phyloP scores from a whole-genome alignment of 305 asterid species.

The Fraxinus albicans region DNA sequence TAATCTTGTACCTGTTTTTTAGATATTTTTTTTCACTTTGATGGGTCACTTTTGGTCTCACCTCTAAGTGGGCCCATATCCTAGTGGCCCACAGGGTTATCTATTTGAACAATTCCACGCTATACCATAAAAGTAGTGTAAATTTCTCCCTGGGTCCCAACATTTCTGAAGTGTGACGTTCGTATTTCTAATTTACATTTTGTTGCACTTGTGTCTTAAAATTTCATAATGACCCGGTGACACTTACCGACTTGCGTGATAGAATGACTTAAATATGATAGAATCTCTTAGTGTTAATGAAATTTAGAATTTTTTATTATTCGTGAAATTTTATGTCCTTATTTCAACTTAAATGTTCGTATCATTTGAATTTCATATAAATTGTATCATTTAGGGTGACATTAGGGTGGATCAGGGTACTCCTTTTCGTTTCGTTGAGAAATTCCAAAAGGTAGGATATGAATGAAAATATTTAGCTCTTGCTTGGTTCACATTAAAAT shows the following conservation, averaged over 20 bases:
- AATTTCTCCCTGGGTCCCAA: neutral
- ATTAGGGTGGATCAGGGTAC: neutral
- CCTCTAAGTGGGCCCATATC: neutral
- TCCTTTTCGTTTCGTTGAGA: neutral
- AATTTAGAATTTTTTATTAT: no score
- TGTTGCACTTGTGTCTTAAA: no score
- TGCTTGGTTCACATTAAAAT: no score
- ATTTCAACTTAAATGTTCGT: neutral
- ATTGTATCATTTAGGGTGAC: neutral
- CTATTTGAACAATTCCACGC: neutral
- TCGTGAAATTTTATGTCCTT: neutral
- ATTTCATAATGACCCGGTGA: no score
- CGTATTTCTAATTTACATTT: neutral
- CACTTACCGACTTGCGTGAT: no score
- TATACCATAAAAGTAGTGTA: neutral
- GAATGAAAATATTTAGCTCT: no score
- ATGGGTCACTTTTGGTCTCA: neutral
- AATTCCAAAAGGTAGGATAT: no score
- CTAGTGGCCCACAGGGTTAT: neutral
- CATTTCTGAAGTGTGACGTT: neutral
- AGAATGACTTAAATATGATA: no score
- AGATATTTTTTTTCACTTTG: neutral
- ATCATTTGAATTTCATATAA: neutral
- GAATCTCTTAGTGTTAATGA: no score
- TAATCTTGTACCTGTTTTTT: no score